Evolutionary conservation across 2,329 filamentous ascomycete species (phyloP).

Genomic region (Neonectria neomacrospora): DNA sequence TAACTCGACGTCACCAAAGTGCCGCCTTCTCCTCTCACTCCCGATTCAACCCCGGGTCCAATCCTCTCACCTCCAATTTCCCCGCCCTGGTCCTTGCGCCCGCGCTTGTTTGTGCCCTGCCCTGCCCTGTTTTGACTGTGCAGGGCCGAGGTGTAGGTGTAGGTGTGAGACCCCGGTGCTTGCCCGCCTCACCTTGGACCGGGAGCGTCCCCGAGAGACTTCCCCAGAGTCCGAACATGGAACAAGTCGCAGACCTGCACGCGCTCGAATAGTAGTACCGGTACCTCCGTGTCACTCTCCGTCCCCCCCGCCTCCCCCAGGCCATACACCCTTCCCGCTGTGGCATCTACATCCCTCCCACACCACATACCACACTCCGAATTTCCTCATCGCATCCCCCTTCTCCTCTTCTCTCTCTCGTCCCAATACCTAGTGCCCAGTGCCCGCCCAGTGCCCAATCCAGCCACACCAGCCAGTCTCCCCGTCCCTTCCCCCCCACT

Average conservation of each 20-base stretch:
- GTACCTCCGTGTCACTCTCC: slow-evolving; percentile 17
- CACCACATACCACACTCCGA: slow-evolving; percentile 1
- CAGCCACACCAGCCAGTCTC: not conserved
- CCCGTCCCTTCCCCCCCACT: not conserved
- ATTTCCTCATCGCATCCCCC: slow-evolving; percentile 6
- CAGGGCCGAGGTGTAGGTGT: too few relatives aligned
- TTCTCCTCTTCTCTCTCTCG: slow-evolving; percentile 17
- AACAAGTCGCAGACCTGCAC: not conserved
- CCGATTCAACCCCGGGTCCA: slow-evolving; percentile 5
- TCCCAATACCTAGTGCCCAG: too few relatives aligned
- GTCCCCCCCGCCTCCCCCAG: slow-evolving; percentile 1
- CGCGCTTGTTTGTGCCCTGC: slow-evolving; percentile 37
- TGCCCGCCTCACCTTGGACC: slow-evolving; percentile 13
- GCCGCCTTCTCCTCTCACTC: slow-evolving; percentile 10
- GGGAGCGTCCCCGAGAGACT: slow-evolving; percentile 8
- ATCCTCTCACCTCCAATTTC: slow-evolving; percentile 45
- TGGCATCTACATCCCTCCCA: not conserved
- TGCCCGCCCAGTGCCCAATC: slow-evolving; percentile 2
- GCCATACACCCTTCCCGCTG: slow-evolving; percentile 14
- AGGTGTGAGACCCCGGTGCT: slow-evolving; percentile 16
- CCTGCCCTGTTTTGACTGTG: not conserved
- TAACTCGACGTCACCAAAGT: slow-evolving; percentile 7
- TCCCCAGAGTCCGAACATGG: slow-evolving; percentile 17
- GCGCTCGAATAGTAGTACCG: slow-evolving; percentile 6
- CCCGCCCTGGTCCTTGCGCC: slow-evolving; percentile 46